These are phyloP conservation scores for Dioscorea alata DNA, from an alignment of 106 monocot genomes.

Conservation along the genomic window DNA sequence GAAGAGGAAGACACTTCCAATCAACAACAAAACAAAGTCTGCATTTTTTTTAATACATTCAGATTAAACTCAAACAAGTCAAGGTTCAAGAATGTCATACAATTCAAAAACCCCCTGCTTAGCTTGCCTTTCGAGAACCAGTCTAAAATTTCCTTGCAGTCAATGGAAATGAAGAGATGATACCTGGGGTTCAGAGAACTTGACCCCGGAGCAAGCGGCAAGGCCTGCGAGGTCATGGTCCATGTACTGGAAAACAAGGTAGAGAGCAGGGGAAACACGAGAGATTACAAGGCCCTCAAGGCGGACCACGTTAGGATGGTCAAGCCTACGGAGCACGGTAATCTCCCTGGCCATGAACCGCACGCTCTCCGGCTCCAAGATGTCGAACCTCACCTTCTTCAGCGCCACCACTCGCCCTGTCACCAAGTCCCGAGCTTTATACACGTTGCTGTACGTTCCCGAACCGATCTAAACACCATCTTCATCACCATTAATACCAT, in stretches of 20 bases:
- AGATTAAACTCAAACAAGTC: neutral
- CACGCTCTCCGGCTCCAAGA: conserved; percentile 32
- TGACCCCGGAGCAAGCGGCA: conserved; percentile 22
- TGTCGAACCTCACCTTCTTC: conserved; percentile 82
- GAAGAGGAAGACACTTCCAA: no score
- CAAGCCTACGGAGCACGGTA: conserved; percentile 39
- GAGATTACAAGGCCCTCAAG: conserved; percentile 52
- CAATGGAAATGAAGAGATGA: no score
- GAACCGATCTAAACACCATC: conserved; percentile 50
- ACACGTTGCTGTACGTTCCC: conserved; percentile 94
- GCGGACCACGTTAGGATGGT: conserved; percentile 48
- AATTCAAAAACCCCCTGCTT: no score
- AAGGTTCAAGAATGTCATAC: neutral
- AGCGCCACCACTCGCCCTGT: conserved; percentile 59
- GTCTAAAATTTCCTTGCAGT: no score
- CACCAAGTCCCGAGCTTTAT: conserved; percentile 67
- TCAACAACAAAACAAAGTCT: no score
- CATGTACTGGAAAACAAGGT: conserved; percentile 64
- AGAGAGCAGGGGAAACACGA: conserved; percentile 43
- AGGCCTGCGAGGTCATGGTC: conserved; percentile 66
- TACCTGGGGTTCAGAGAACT: conserved; percentile 53
- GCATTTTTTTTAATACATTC: no score
- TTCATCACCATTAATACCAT: neutral
- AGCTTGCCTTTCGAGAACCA: no score
- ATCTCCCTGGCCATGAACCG: conserved; percentile 65